Percentiles rank a stretch among this genome's conserved stretches.
These are phyloP conservation scores for Haplographium delicatum DNA, from an alignment of 495 filamentous ascomycete species.

Conservation along the genomic window DNA sequence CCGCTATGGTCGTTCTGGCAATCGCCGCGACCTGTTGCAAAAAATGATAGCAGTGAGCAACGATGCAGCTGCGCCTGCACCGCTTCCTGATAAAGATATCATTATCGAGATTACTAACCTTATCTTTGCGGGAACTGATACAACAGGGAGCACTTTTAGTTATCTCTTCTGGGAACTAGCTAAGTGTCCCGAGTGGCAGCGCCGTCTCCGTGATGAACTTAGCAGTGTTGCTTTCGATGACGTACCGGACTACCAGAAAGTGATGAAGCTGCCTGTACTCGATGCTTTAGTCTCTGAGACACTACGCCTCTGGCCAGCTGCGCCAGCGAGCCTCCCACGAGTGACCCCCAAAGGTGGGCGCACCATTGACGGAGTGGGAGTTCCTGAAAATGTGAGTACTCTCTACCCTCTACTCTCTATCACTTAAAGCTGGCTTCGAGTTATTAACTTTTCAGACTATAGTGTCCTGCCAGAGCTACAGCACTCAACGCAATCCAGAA, in stretches of 20 bases:
- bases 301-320: neutral
- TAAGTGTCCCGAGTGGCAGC: constrained; percentile 22
- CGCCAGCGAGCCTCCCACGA: neutral
- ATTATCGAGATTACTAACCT: constrained; percentile 24
- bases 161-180: constrained; percentile 25
- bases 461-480: neutral
- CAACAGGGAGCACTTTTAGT: constrained; percentile 22
- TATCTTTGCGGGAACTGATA: constrained; percentile 24
- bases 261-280: neutral
- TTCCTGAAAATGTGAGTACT: neutral
- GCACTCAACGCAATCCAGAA: neutral
- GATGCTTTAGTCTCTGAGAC: neutral
- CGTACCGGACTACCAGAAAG: neutral
- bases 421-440: neutral
- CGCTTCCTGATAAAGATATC: constrained; percentile 22
- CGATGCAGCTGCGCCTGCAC: constrained; percentile 8
- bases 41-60: constrained; percentile 22
- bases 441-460: neutral
- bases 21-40: constrained; percentile 15
- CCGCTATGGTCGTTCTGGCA: constrained; percentile 9
- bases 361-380: neutral
- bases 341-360: neutral
- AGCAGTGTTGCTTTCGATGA: neutral
- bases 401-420: neutral
- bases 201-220: constrained; percentile 17